Base-by-base conservation (phyloP, 78 protist genomes). In the Dictyostelium capitatum region DNA sequence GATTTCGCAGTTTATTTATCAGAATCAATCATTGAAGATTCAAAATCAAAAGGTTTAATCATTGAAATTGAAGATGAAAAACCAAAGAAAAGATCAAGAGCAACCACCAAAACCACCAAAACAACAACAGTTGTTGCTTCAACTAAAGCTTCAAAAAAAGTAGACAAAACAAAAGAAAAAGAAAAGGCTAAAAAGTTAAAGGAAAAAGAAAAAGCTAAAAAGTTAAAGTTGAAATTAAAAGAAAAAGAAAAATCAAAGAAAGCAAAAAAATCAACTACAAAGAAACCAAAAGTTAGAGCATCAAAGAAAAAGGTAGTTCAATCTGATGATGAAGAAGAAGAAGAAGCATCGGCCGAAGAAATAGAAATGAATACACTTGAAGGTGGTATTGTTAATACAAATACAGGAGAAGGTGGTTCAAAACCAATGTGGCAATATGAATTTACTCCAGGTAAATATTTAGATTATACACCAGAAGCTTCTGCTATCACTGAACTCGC, bases 351-450 rank as follows among this genome's bases (percentile, higher is more conserved):
- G n/a, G n/a, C n/a, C n/a, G n/a, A n/a, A n/a, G n/a, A n/a, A n/a
- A n/a, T n/a, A 51, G 15, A 51, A 51, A 51, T 12, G 15, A 4
- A 51, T 14, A 51, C 72, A 73, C 64, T 57, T 30, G 47, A 54
- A 37, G 32, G 91, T 41, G 32, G 91, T 20, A 47, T 73, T 30
- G 56, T 57, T n/a, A 57, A 53, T 23, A 37, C 51, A 4, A 14
- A 30, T 25, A 77, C 67, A 14, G 43, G 43, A 37, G 43, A 37
- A 37, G 43, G 43, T 37, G 2, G 43, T 82, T 79, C 19, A 59
- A 4, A n/a, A 48, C 53, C 65, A 7, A 12, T 5, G 20, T 93
- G 96, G 96, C 84, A 93, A 67, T 84, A 64, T 75, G 30, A 46
- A 15, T 56, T 67, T 32, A 4, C 62, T 37, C 43, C 43, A 3